These are phyloP conservation scores for Iris macrosiphon DNA, from an alignment of 106 monocot genomes.

Conservation along the genomic window DNA sequence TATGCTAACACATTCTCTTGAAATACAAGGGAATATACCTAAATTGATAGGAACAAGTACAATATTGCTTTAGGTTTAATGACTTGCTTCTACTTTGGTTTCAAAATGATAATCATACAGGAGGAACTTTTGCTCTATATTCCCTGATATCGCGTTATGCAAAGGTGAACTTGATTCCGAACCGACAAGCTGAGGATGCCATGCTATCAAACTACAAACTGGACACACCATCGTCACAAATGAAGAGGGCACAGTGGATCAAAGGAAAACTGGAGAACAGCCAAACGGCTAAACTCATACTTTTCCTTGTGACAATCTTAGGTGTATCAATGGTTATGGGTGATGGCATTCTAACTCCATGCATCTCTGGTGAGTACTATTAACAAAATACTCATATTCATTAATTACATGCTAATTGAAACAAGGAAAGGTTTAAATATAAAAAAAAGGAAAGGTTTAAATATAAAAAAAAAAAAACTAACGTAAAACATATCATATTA, in stretches of 20 bases:
- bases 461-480: not conserved
- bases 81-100: no score
- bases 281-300: conserved; percentile 11
- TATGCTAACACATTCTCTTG: no score
- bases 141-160: conserved; percentile 73
- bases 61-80: no score
- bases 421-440: no score
- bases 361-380: conserved; percentile 53
- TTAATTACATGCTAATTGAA: no score
- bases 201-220: conserved; percentile 54
- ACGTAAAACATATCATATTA: not conserved
- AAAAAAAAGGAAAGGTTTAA: not conserved
- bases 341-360: conserved; percentile 74
- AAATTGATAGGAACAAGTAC: no score
- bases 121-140: conserved; percentile 82
- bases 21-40: no score
- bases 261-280: conserved; percentile 51
- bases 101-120: no score
- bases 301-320: conserved; percentile 52
- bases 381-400: no score
- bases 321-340: conserved; percentile 80
- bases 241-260: conserved; percentile 44
- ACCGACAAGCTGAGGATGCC: conserved; percentile 52
- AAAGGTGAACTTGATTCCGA: conserved; percentile 59
- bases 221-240: conserved; percentile 24